phyloP scores from a whole-genome alignment of 2,329 filamentous ascomycete species.

The Phialophora expanda region DNA sequence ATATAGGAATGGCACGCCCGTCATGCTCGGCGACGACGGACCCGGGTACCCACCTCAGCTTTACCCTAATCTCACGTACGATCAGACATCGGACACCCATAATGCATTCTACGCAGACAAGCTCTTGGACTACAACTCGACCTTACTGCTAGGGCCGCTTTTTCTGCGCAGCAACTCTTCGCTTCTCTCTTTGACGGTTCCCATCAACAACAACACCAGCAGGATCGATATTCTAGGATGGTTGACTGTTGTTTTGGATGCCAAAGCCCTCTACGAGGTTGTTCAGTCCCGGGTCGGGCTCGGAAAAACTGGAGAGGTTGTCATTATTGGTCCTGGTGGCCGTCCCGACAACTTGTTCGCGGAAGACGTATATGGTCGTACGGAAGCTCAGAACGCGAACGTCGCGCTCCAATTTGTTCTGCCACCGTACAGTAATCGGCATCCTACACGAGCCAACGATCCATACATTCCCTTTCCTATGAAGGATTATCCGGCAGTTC shows the following conservation, averaged over 20 bases:
- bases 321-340: slow-evolving; percentile 70
- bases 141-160: slow-evolving; percentile 75
- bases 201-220: slow-evolving; percentile 69
- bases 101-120: slow-evolving; percentile 49
- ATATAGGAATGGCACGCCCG: slow-evolving; percentile 61
- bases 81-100: slow-evolving; percentile 43
- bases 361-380: slow-evolving; percentile 15
- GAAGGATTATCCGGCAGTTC: slow-evolving; percentile 65
- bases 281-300: slow-evolving; percentile 67
- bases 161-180: slow-evolving; percentile 73
- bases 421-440: slow-evolving; percentile 54
- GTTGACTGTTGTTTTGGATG: slow-evolving; percentile 75
- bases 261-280: slow-evolving; percentile 62
- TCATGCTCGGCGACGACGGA: slow-evolving; percentile 64
- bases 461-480: slow-evolving; percentile 63
- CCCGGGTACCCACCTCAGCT: slow-evolving; percentile 72
- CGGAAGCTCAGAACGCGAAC: slow-evolving; percentile 44
- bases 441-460: slow-evolving; percentile 27
- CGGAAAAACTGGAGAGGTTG: slow-evolving; percentile 69
- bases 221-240: slow-evolving; percentile 74
- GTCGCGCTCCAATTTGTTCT: slow-evolving; percentile 65
- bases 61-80: slow-evolving; percentile 78
- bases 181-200: slow-evolving; percentile 78
- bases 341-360: slow-evolving; percentile 69
- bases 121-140: slow-evolving; percentile 52